Conservation (phyloP, 768 basidiomycete genomes). For the Leccinum incarnatum region DNA sequence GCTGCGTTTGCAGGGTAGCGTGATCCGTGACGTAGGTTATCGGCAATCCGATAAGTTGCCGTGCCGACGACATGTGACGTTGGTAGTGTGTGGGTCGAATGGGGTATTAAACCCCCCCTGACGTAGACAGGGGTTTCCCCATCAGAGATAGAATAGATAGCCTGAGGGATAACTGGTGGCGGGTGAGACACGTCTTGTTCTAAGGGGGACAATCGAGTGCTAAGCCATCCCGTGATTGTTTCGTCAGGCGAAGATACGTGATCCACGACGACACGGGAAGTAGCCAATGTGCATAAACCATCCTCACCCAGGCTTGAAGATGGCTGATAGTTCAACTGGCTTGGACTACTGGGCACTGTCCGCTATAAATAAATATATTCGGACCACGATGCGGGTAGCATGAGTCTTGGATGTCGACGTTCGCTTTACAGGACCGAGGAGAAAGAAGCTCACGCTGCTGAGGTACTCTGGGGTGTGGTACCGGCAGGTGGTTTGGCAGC, state of each 20-base stretch:
- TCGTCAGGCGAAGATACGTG: background rate
- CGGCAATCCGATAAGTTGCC: background rate
- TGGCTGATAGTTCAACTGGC: no score
- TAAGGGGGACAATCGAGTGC: background rate
- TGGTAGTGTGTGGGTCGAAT: no score
- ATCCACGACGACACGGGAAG: no score
- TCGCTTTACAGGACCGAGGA: no score
- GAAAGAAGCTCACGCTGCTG: conserved; percentile 47
- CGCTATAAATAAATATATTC: no score
- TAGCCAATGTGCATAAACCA: no score
- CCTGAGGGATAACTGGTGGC: background rate
- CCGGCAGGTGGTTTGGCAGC: conserved; percentile 66
- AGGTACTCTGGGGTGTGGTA: conserved; percentile 81
- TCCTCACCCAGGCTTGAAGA: no score
- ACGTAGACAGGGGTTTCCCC: background rate
- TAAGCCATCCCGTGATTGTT: background rate
- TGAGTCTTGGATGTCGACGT: no score
- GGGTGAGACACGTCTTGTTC: background rate
- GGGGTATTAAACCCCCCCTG: background rate
- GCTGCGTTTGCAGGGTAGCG: no score
- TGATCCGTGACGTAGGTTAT: background rate
- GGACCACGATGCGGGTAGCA: no score
- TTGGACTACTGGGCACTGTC: no score
- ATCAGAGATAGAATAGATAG: background rate
- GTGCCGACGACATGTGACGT: background rate